Evolutionary conservation across 768 basidiomycete genomes (phyloP).

Genomic region (Lentinula lateritia): DNA sequence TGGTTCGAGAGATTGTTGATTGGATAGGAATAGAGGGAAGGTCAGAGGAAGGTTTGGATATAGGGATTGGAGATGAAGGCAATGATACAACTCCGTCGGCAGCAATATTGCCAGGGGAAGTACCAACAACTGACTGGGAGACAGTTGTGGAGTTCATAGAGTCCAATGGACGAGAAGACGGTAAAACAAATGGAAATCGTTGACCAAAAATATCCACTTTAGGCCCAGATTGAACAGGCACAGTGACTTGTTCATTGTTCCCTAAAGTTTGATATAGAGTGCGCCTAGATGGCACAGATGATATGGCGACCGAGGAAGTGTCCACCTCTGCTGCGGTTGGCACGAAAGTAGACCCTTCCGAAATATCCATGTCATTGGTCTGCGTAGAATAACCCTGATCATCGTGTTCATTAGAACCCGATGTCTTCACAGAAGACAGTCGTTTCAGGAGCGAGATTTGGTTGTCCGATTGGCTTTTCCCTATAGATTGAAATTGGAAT

Average conservation of each 20-base stretch:
- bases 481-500: neutral
- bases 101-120: neutral
- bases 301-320: neutral
- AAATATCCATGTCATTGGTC: neutral
- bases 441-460: neutral
- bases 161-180: neutral
- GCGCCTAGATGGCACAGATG: neutral
- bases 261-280: neutral
- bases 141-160: neutral
- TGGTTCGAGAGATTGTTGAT: neutral
- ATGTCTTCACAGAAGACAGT: neutral
- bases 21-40: neutral
- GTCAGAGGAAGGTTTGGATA: neutral
- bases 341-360: neutral
- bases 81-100: neutral
- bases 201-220: neutral
- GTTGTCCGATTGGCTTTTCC: neutral
- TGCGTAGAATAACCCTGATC: neutral
- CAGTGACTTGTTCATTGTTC: neutral
- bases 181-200: neutral
- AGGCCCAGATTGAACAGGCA: neutral
- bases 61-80: neutral
- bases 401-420: neutral
- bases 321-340: neutral
- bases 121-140: neutral